These are phyloP conservation scores for Ceratorhiza oryzae-sativae DNA, from an alignment of 1,284 basidiomycete genomes.

Conservation along the genomic window DNA sequence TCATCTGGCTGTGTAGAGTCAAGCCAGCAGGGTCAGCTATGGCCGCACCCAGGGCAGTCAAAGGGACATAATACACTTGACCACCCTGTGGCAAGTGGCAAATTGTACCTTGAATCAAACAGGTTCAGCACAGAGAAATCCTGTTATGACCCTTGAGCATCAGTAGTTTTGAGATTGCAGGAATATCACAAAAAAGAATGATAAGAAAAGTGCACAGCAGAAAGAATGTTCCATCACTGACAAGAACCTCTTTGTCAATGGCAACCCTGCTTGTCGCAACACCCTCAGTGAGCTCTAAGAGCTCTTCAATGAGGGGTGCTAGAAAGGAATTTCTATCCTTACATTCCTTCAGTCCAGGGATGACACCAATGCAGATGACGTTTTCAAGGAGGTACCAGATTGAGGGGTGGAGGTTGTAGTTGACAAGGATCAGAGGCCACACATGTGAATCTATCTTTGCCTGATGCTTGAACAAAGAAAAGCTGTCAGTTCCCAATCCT, in stretches of 20 bases:
- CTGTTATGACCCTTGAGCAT: conserved; percentile 50
- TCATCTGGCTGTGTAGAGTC: not conserved
- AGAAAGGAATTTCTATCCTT: conserved; percentile 50
- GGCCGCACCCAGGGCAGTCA: conserved; percentile 42
- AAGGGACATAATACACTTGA: conserved; percentile 51
- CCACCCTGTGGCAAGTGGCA: conserved; percentile 38
- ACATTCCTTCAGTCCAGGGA: conserved; percentile 51
- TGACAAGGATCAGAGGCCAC: conserved; percentile 48
- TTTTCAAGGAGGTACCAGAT: conserved; percentile 46
- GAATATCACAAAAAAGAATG: conserved; percentile 48
- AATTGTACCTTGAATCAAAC: conserved; percentile 49
- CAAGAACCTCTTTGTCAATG: not conserved
- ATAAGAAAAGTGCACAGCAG: conserved; percentile 43
- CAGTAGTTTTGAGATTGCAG: conserved; percentile 48
- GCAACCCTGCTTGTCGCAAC: conserved; percentile 42
- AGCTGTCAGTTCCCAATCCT: conserved; percentile 48
- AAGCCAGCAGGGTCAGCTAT: conserved; percentile 20
- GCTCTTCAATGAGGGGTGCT: conserved; percentile 38
- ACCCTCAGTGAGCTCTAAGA: conserved; percentile 33
- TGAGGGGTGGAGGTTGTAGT: conserved; percentile 50
- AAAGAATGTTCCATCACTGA: not conserved
- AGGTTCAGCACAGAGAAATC: conserved; percentile 49
- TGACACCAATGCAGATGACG: conserved; percentile 50
- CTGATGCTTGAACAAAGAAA: conserved; percentile 46
- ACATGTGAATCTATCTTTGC: conserved; percentile 41